Evolutionary conservation across 2,329 filamentous ascomycete species (phyloP), one percentile per base, ranked within the genome.

Genomic region (Purpureocillium lavendulum): DNA sequence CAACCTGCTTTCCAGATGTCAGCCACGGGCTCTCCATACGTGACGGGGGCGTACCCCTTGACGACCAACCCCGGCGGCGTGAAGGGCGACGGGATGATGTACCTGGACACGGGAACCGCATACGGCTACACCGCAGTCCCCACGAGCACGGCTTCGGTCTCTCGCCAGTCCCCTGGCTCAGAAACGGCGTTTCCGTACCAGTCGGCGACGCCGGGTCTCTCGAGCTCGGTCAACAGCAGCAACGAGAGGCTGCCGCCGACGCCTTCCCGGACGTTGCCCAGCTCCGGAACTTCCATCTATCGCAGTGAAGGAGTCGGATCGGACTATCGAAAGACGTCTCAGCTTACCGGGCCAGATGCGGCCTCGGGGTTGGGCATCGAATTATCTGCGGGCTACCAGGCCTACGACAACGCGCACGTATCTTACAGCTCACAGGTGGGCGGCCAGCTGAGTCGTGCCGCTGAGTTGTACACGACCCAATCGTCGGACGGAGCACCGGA

Each of bases 31-130:
- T 36, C 35, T 21, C 47, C 29, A 31, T 59, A 57, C 40, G 42
- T 49, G 35, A 48, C 59, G 37, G 46, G 46, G 17, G 35, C 39
- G 4, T 55, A 55, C 37, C 50, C 57, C n/a, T 41, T 58, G 34
- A 33, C 41, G 4, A 38, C 45, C n/a, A 39, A 40, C 29, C n/a
- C 36, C 15, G n/a, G 44, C 16, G 30, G 40, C 2, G 29, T 39
- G 8, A 56, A 54, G 33, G 36, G 45, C 28, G 45, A 33, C 33
- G 38, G 39, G 16, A 26, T 43, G 17, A 28, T 57, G 29, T 60
- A 54, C 28, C 41, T 54, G 13, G 54, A 58, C 16, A 35, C 52
- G 26, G 54, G 58, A 16, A 39, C 47, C 10, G 44, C 40, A 30
- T 60, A 58, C 31, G 44, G 47, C 29, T 61, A 56, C 36, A 40